Conservation (phyloP, 148 eudicot species). For the Fagopyrum esculentum region DNA sequence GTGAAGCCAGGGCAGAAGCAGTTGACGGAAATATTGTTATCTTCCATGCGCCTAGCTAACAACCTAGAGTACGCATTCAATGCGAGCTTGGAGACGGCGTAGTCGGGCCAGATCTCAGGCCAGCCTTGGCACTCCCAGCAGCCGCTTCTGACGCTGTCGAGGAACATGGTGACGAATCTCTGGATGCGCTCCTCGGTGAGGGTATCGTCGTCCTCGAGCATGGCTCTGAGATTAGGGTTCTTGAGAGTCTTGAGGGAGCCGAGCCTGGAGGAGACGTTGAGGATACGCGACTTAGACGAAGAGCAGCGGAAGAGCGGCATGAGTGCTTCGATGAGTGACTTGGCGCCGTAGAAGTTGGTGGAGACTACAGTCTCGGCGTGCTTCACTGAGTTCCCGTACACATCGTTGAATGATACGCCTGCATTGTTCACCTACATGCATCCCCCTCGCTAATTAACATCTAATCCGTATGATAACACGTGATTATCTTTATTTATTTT, state of each 20-base stretch:
- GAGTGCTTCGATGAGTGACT: slow-evolving; percentile 53
- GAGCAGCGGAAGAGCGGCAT: slow-evolving; percentile 56
- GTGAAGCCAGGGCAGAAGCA: slow-evolving; percentile 92
- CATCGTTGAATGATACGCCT: slow-evolving; percentile 65
- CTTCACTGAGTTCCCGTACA: slow-evolving; percentile 58
- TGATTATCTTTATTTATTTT: too few relatives aligned
- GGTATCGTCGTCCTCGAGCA: slow-evolving; percentile 49
- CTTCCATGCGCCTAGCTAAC: slow-evolving; percentile 46
- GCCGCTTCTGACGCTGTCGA: slow-evolving; percentile 48
- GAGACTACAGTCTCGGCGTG: slow-evolving; percentile 59
- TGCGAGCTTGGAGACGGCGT: slow-evolving; percentile 79
- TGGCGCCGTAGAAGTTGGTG: slow-evolving; percentile 76
- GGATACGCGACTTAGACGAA: slow-evolving; percentile 45
- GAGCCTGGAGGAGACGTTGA: slow-evolving; percentile 78
- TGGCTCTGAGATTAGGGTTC: slow-evolving; percentile 34
- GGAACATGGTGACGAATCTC: slow-evolving; percentile 34
- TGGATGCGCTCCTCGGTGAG: slow-evolving; percentile 47
- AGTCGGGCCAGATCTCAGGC: slow-evolving; percentile 90
- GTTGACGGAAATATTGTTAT: slow-evolving; percentile 44
- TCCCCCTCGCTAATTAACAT: background rate
- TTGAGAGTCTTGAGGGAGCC: slow-evolving; percentile 61
- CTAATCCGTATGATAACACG: too few relatives aligned
- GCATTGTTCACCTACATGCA: slow-evolving; percentile 74
- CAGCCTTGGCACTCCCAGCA: slow-evolving; percentile 65
- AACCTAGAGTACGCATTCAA: slow-evolving; percentile 68